phyloP scores from a whole-genome alignment of 139 green algal species.

The Coelastrella sp. region DNA sequence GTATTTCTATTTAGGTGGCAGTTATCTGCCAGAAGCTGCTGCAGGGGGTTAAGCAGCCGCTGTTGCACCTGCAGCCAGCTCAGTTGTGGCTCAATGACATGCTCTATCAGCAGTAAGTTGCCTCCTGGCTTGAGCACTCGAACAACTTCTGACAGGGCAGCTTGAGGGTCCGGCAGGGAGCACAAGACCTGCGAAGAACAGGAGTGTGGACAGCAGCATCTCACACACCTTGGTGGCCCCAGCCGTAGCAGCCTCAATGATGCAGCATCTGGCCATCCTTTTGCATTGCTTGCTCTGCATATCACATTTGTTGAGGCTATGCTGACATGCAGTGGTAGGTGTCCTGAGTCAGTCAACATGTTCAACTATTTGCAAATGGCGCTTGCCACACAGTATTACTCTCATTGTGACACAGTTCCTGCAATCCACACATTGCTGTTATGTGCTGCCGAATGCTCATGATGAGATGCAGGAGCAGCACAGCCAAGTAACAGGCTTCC shows the following conservation, averaged over 20 bases:
- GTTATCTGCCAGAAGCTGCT: slow-evolving; percentile 73
- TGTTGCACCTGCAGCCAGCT: slow-evolving; percentile 60
- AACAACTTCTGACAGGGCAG: slow-evolving; percentile 60
- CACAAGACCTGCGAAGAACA: slow-evolving; percentile 61
- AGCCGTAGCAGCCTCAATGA: no score
- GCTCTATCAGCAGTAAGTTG: slow-evolving; percentile 76
- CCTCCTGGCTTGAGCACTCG: slow-evolving; percentile 75
- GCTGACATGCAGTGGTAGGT: no score
- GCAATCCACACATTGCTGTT: no score
- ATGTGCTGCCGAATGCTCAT: no score
- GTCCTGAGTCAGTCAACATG: no score
- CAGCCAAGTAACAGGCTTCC: neutral
- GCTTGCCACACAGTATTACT: no score
- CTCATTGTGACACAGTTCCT: no score
- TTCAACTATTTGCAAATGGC: no score
- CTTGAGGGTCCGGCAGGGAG: slow-evolving; percentile 59
- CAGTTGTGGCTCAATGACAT: slow-evolving; percentile 58
- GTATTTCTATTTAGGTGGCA: slow-evolving; percentile 78
- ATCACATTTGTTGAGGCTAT: no score
- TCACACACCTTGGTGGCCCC: neutral
- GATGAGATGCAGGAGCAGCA: no score
- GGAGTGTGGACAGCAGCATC: neutral
- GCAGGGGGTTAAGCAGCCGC: slow-evolving; percentile 69
- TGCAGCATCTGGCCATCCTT: no score
- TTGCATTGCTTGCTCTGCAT: no score